phyloP scores from a whole-genome alignment of 2,329 filamentous ascomycete species.

The Talaromyces piceae region DNA sequence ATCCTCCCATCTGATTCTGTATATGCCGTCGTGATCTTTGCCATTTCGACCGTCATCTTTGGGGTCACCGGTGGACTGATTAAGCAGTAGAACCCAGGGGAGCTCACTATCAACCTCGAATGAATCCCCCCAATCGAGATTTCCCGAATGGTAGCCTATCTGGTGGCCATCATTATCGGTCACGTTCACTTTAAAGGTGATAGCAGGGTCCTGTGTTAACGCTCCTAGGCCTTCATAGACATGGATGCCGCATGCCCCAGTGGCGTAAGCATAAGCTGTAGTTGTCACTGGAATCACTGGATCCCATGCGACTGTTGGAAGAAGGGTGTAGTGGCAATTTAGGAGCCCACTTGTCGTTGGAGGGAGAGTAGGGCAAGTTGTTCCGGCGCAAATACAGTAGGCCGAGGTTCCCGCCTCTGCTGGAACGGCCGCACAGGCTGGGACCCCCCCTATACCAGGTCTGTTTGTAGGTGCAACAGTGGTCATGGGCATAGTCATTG shows the following conservation, averaged over 20 bases:
- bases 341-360: background rate
- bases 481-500: background rate
- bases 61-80: background rate
- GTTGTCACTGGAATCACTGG: background rate
- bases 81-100: background rate
- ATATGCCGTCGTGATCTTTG: background rate
- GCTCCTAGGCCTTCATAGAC: background rate
- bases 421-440: background rate
- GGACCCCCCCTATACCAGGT: background rate
- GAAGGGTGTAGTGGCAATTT: background rate
- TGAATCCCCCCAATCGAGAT: background rate
- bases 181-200: background rate
- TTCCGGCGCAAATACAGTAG: background rate
- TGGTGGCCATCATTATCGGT: background rate
- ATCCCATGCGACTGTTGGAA: background rate
- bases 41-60: background rate
- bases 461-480: background rate
- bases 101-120: background rate
- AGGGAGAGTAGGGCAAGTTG: background rate
- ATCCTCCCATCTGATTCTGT: background rate
- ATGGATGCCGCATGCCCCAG: background rate
- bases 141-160: background rate
- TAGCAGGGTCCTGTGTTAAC: background rate
- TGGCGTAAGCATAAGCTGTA: background rate
- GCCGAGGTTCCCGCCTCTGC: background rate